These are phyloP conservation scores for Tuber umbilicatum DNA, from an alignment of 495 filamentous ascomycete species.

Conservation along the genomic window DNA sequence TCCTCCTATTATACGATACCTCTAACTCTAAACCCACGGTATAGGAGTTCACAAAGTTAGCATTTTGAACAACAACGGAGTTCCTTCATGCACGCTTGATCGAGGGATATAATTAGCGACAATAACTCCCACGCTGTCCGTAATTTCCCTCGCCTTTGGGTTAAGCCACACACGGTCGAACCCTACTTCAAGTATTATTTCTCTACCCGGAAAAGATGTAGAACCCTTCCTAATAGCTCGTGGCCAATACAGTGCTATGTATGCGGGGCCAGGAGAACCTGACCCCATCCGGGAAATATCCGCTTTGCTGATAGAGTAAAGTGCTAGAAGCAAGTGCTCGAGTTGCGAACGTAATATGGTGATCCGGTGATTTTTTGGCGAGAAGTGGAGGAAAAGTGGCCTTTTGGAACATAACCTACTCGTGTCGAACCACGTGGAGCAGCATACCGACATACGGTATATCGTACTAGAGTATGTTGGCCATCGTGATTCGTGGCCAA, in stretches of 20 bases:
- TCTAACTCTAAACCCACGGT: neutral
- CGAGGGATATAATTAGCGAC: neutral
- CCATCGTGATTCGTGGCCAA: neutral
- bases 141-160: neutral
- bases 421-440: neutral
- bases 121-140: neutral
- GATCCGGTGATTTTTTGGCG: neutral
- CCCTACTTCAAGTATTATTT: neutral
- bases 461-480: too few species aligned
- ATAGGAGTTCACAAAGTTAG: neutral
- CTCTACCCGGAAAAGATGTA: neutral
- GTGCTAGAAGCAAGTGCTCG: too few species aligned
- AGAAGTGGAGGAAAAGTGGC: neutral
- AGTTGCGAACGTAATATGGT: neutral
- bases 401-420: neutral
- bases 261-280: neutral
- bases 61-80: neutral
- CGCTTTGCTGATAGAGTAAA: neutral
- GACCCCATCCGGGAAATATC: neutral
- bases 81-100: neutral
- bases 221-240: neutral
- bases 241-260: neutral
- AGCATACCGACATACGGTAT: too few species aligned
- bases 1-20: neutral
- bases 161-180: neutral